A percentile compares a stretch with the other conserved stretches of the same genome.
Conservation (phyloP, 495 filamentous ascomycete species). For the Rhypophila decipiens region DNA sequence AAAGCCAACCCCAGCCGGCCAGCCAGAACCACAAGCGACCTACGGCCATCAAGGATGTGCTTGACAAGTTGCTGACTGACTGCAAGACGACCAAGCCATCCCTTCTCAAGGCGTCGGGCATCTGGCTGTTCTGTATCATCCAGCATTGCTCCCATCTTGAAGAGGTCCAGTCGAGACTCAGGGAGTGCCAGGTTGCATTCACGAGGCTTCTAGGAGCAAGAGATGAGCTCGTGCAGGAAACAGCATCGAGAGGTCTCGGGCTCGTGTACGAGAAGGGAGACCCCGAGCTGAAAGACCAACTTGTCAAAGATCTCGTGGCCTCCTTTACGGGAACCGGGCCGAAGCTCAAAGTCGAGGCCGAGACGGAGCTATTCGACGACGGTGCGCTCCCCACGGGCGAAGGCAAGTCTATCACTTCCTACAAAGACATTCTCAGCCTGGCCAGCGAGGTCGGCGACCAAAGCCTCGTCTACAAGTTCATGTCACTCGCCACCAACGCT, state of each 20-base stretch:
- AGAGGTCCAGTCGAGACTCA: constrained; percentile 63
- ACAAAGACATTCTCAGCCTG: constrained; percentile 90
- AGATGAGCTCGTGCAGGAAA: constrained; percentile 92
- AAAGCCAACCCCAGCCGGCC: constrained; percentile 12
- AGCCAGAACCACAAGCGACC: no score
- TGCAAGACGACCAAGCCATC: constrained; percentile 80
- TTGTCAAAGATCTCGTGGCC: constrained; percentile 78
- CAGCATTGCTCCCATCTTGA: constrained; percentile 76
- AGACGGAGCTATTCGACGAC: constrained; percentile 92
- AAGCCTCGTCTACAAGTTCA: constrained; percentile 91
- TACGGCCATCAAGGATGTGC: constrained; percentile 44
- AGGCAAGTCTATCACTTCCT: constrained; percentile 81
- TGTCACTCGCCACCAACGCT: constrained; percentile 90
- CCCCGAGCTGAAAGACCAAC: constrained; percentile 65
- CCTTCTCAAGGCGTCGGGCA: constrained; percentile 78
- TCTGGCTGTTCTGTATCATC: constrained; percentile 89
- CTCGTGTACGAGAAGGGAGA: constrained; percentile 91
- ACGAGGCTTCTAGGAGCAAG: constrained; percentile 78
- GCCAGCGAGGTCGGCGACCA: constrained; percentile 92
- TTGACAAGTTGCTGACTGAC: constrained; percentile 64
- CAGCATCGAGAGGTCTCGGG: constrained; percentile 81
- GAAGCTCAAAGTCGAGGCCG: constrained; percentile 71
- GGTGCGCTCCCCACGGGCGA: constrained; percentile 88
- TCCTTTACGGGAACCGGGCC: constrained; percentile 75
- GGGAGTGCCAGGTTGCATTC: constrained; percentile 80